phyloP scores from a whole-genome alignment of 1,284 basidiomycete genomes.

The Naganishia cerealis region DNA sequence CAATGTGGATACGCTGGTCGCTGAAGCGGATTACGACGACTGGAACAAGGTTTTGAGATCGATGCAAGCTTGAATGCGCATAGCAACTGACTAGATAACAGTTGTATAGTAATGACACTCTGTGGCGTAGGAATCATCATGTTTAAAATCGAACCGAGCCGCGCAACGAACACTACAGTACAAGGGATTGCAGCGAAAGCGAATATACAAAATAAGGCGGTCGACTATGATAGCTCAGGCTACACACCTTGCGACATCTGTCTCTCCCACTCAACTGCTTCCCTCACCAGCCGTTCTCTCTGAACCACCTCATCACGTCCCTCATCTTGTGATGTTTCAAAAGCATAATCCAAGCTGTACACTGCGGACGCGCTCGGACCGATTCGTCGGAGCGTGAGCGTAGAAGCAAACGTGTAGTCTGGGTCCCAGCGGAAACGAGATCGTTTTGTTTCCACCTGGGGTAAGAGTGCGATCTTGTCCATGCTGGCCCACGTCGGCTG shows the following conservation, averaged over 20 bases:
- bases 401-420: constrained; percentile 24
- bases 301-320: constrained; percentile 34
- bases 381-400: constrained; percentile 28
- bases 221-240: neutral
- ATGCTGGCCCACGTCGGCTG: constrained; percentile 43
- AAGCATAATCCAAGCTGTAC: constrained; percentile 49
- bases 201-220: neutral
- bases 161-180: neutral
- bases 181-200: neutral
- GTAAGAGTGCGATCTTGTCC: constrained; percentile 41
- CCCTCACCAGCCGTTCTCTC: constrained; percentile 37
- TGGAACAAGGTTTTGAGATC: constrained; percentile 27
- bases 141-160: neutral
- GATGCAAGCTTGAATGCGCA: constrained; percentile 13
- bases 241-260: neutral
- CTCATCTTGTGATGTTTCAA: constrained; percentile 37
- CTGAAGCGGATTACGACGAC: constrained; percentile 45
- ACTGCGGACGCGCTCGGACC: constrained; percentile 41
- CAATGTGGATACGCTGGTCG: constrained; percentile 44
- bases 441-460: constrained; percentile 37
- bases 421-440: constrained; percentile 27
- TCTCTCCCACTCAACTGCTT: constrained; percentile 51
- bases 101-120: constrained; percentile 2
- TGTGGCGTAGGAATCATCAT: neutral
- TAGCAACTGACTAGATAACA: too few species aligned